These are phyloP conservation scores for Inga oerstediana DNA, from an alignment of 306 rosid genomes.

Conservation along the genomic window DNA sequence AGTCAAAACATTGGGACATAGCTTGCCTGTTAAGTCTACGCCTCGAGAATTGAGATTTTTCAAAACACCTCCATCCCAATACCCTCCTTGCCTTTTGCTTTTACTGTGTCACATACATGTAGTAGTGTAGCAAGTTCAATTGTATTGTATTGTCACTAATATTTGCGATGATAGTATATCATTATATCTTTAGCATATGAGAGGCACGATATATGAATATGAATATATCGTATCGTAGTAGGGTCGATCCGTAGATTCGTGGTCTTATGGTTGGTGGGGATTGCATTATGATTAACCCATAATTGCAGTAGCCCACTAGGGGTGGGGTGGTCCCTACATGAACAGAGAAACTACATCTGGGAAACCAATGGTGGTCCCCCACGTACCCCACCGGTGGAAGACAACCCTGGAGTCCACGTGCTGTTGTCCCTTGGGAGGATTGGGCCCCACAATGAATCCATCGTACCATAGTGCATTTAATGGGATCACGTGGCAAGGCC, in stretches of 20 bases:
- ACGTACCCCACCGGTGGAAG: constrained; percentile 40
- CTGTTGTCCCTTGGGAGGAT: constrained; percentile 27
- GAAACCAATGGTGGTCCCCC: constrained; percentile 35
- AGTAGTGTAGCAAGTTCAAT: neutral
- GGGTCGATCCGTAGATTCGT: neutral
- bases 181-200: neutral
- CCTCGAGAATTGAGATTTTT: constrained; percentile 46
- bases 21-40: constrained; percentile 42
- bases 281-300: constrained; percentile 48
- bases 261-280: constrained; percentile 19
- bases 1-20: constrained; percentile 63
- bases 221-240: constrained; percentile 14
- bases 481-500: constrained; percentile 37
- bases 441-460: neutral
- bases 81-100: neutral
- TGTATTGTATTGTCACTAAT: neutral
- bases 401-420: constrained; percentile 27
- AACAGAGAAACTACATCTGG: constrained; percentile 6
- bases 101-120: neutral
- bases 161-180: neutral
- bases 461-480: constrained; percentile 20
- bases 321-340: constrained; percentile 38
- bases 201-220: constrained; percentile 20
- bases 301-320: constrained; percentile 39
- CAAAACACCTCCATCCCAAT: neutral